Evolutionary conservation across 2,329 filamentous ascomycete genomes (phyloP), one percentile per base, ranked within the genome.

Genomic region (Ophiostoma pallidulum): DNA sequence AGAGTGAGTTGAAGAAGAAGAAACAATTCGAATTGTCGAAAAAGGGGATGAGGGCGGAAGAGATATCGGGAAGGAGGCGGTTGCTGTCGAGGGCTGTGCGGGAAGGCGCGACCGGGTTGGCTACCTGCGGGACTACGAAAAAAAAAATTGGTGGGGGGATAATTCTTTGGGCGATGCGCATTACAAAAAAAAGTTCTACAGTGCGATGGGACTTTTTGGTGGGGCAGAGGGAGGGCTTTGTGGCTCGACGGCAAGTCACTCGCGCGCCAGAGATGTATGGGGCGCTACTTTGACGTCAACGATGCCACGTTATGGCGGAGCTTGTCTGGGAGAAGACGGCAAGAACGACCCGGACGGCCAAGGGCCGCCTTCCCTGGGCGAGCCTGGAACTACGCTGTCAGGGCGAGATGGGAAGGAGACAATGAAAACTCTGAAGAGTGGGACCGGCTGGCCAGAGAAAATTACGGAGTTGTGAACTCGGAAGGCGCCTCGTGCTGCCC

Each of bases 91-190:
- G 35, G 36, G 36, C 20, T 24, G 37, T 32, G 8, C 31, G 38
- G 47, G 48, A 49, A 49, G 28, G 48, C 38, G 39, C 48, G 42
- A 28, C 31, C 32, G 28, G 22, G 41, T 13, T 5, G 12, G 4
- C 12, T 33, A 16, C 9, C 22, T 36, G 36, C 19, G 24, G 13
- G 8, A 31, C 31, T n/a, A 45, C 4, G 19, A 24, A 41, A 49
- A 33, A 41, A 43, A 45, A 41, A 29, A 22, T 33, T 38, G 39
- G 43, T 32, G 43, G 33, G 42, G 41, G 33, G 31, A 41, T 31
- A 29, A 43, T 28, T 28, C 6, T 28, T 28, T 28, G 5, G n/a
- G n/a, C 24, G 10, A 28, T 28, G 41, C 29, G 31, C 32, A 35
- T 43, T 29, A 31, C 14, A 18, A 43, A 43, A 42, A 43, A 43